A percentile compares a stretch with the other conserved stretches of the same genome.
These are phyloP conservation scores for Candida sanyaensis DNA, from an alignment of 1,139 yeast species.

Conservation along the genomic window DNA sequence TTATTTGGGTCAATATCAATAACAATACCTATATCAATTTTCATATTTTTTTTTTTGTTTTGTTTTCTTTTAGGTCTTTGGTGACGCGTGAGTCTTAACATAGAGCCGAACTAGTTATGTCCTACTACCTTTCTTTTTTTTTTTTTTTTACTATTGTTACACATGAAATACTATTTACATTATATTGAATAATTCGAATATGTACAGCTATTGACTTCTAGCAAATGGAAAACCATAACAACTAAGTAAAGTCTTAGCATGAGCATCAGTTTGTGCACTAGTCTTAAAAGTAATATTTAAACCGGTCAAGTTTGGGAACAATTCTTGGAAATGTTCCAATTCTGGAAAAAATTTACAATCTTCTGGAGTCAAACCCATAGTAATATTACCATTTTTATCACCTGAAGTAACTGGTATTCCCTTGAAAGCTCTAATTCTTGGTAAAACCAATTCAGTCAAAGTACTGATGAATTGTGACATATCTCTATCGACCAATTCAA, in stretches of 20 bases:
- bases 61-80: no score
- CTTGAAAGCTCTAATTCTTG: slow-evolving; percentile 84
- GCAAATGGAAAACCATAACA: slow-evolving; percentile 81
- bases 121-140: no score
- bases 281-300: slow-evolving; percentile 86
- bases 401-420: slow-evolving; percentile 82
- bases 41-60: no score
- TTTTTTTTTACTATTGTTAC: neutral
- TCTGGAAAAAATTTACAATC: slow-evolving; percentile 89
- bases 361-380: slow-evolving; percentile 80
- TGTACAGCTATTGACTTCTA: slow-evolving; percentile 9
- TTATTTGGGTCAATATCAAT: no score
- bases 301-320: slow-evolving; percentile 87
- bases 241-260: slow-evolving; percentile 85
- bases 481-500: slow-evolving; percentile 73
- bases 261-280: slow-evolving; percentile 85
- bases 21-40: no score
- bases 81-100: no score
- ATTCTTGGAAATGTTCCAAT: slow-evolving; percentile 85
- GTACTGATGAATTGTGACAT: slow-evolving; percentile 87
- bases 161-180: slow-evolving; percentile 3
- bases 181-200: neutral
- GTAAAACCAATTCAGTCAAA: slow-evolving; percentile 87
- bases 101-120: no score
- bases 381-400: slow-evolving; percentile 80